A percentile compares a stretch with the other conserved stretches of the same genome.
Conservation (phyloP, 495 filamentous ascomycete species). For the Letharia lupina region DNA sequence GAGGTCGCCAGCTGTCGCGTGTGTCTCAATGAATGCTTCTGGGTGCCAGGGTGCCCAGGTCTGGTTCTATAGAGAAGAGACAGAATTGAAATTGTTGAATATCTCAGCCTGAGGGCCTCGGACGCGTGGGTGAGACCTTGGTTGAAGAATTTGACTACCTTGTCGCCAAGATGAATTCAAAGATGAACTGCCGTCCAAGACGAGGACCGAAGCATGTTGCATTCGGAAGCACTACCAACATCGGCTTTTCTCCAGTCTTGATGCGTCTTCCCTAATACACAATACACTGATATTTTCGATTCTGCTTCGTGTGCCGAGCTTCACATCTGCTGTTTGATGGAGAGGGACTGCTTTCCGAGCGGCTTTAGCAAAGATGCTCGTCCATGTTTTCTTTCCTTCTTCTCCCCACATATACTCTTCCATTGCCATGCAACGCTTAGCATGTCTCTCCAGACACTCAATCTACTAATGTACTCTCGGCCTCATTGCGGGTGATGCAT, state of each 20-base stretch:
- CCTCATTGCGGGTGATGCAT: background rate
- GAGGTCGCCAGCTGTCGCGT: background rate
- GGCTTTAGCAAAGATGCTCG: background rate
- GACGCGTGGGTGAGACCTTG: background rate
- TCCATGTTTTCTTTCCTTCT: background rate
- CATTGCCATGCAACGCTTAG: background rate
- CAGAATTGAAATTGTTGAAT: constrained; percentile 1
- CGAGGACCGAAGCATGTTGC: background rate
- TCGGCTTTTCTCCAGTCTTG: background rate
- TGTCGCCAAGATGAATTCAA: background rate
- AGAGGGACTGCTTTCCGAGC: background rate
- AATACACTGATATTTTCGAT: background rate
- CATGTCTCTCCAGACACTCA: background rate
- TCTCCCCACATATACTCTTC: background rate
- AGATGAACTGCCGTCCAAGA: background rate
- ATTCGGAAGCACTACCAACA: background rate
- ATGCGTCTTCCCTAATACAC: background rate
- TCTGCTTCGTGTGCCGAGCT: too few relatives aligned
- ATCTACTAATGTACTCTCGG: background rate
- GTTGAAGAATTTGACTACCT: background rate
- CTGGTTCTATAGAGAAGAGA: background rate
- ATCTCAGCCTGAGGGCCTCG: background rate
- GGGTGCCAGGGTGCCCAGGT: background rate
- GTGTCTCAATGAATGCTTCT: background rate
- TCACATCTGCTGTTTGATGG: too few relatives aligned